Conservation (phyloP, 108 stramenopile species). For the Fragilaria crotonensis region DNA sequence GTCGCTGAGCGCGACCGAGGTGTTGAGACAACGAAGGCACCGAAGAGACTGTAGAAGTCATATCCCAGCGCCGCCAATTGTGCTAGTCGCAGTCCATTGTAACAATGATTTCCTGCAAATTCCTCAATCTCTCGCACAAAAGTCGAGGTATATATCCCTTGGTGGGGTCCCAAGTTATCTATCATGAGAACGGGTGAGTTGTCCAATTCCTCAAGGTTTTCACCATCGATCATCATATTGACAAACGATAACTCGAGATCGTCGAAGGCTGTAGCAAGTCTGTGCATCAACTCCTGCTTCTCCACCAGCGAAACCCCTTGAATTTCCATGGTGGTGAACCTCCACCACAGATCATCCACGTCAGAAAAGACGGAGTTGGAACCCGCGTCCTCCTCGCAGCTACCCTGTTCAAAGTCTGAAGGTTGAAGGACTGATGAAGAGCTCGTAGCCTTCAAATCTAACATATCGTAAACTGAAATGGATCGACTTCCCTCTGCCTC, state of each 20-base stretch:
- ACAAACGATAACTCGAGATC: constrained; percentile 24
- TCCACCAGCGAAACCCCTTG: constrained; percentile 2
- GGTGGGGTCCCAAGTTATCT: constrained; percentile 54
- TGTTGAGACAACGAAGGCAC: constrained; percentile 61
- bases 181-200: constrained; percentile 62
- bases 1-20: constrained; percentile 15
- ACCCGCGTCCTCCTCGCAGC: constrained; percentile 9
- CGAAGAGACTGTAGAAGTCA: constrained; percentile 42
- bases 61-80: constrained; percentile 63
- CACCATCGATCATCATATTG: constrained; percentile 17
- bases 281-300: neutral
- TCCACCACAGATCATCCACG: constrained; percentile 54
- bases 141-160: constrained; percentile 50
- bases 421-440: constrained; percentile 6
- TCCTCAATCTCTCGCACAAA: constrained; percentile 66
- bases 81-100: constrained; percentile 57
- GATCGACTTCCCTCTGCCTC: constrained; percentile 24
- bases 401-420: constrained; percentile 9
- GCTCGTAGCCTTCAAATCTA: constrained; percentile 7
- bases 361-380: constrained; percentile 23
- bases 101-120: constrained; percentile 60
- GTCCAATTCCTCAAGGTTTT: constrained; percentile 36
- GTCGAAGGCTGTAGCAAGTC: constrained; percentile 15
- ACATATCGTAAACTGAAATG: constrained; percentile 11
- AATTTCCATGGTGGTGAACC: constrained; percentile 25